Percentiles rank a stretch among this genome's conserved stretches.
Conservation (phyloP, 805 yeast species). For the Yamadazyma endophytica region DNA sequence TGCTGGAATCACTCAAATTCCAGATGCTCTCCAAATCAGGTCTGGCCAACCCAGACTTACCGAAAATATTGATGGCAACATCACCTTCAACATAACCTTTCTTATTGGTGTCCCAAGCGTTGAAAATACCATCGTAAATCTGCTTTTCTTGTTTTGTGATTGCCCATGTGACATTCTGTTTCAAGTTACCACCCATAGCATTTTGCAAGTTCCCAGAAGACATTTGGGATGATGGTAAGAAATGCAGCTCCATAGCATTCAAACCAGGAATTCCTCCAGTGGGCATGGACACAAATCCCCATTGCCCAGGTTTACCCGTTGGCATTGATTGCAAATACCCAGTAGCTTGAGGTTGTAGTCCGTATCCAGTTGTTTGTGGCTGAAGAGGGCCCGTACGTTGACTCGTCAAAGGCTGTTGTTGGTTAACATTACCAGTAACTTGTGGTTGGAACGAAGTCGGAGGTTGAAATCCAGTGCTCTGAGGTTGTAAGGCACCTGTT, state of each 20-base stretch:
- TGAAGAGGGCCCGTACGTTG: slow-evolving; percentile 21
- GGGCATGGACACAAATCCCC: slow-evolving; percentile 73
- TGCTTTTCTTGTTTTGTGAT: slow-evolving; percentile 84
- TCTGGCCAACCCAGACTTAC: slow-evolving; percentile 86
- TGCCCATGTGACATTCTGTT: slow-evolving; percentile 68
- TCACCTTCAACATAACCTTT: slow-evolving; percentile 74
- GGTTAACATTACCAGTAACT: slow-evolving; percentile 27
- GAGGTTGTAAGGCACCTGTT: slow-evolving; percentile 22
- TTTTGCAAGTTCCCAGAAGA: slow-evolving; percentile 35
- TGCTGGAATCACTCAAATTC: slow-evolving; percentile 80
- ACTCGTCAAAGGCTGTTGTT: no score
- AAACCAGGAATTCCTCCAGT: slow-evolving; percentile 70
- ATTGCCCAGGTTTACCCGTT: slow-evolving; percentile 72
- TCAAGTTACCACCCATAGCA: slow-evolving; percentile 40
- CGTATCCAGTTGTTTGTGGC: slow-evolving; percentile 32
- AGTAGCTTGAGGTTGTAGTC: slow-evolving; percentile 31
- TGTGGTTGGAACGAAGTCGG: slow-evolving; percentile 19
- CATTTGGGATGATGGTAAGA: slow-evolving; percentile 50
- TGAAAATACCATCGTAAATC: slow-evolving; percentile 82
- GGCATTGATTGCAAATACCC: slow-evolving; percentile 46
- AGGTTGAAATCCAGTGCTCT: slow-evolving; percentile 16
- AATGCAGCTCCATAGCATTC: slow-evolving; percentile 62
- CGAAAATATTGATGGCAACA: slow-evolving; percentile 79
- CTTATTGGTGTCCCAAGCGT: slow-evolving; percentile 73
- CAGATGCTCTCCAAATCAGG: slow-evolving; percentile 86